Base-by-base conservation (phyloP, 1,284 basidiomycete species). In the Sanghuangporus sanghuang region DNA sequence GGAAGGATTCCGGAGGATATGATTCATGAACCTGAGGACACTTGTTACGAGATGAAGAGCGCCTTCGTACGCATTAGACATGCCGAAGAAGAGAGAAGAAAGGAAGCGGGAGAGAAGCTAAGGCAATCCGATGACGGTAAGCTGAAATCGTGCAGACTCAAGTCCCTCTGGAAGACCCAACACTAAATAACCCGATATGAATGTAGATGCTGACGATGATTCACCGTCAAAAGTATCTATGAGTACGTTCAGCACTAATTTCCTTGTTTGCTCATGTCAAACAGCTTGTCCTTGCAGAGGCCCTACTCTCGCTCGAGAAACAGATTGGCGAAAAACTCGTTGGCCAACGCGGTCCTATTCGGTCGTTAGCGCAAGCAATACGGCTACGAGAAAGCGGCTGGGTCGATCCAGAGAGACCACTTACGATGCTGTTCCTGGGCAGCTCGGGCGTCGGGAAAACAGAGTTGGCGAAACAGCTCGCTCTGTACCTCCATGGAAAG, bases 381-480 rank as follows among this genome's bases (percentile, higher is more conserved):
- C 57, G 63, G n/a, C 50, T 56, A 1, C 63, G 62, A 4, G 50
- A 64, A 38, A 60, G 52, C 38, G 57, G 50, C 1, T 64, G 63
- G 63, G 52, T 64, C 9, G 63, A 60, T 46, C 63, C 63, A 6
- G 63, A 64, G 32, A 35, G 63, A 21, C 63, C 63, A 5, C 63
- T 64, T 27, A 58, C 59, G 5, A 53, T 64, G 57, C 63, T 64
- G 32, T 64, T 64, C 39, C 58, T 64, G 18, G 63, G 63, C 7
- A 64, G 63, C 58, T 64, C 63, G 9, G 63, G 63, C 18, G 63
- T 64, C 18, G 63, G 57, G 2, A 64, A 64, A 18, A 64, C 63
- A 36, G 63, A 64, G 53, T 57, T 64, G 21, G 63, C 57, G 36
- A 64, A 64, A 40, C 57, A 64, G 49, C 46, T 64, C 16, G 52